These are phyloP conservation scores for Xylaria sp. DNA, from an alignment of 2,329 filamentous ascomycete genomes.

Conservation along the genomic window DNA sequence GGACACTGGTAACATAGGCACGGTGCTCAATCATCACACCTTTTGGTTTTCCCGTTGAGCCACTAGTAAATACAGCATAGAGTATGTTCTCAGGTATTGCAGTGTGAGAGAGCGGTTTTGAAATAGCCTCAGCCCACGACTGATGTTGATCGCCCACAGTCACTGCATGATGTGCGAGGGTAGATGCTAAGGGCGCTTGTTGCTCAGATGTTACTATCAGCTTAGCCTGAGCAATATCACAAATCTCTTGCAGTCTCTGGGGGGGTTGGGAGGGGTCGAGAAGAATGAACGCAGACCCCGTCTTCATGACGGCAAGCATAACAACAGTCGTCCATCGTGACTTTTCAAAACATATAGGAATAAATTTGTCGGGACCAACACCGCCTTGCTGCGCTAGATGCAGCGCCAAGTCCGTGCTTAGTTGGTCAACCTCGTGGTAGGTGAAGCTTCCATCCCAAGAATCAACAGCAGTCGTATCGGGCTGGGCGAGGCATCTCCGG, in stretches of 20 bases:
- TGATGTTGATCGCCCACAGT: conserved; percentile 6
- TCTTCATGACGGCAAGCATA: conserved; percentile 41
- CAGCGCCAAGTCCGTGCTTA: conserved; percentile 31
- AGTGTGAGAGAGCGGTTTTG: conserved; percentile 41
- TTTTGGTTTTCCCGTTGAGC: conserved; percentile 68
- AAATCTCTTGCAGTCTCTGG: conserved; percentile 14
- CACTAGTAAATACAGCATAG: conserved; percentile 61
- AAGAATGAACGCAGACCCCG: conserved; percentile 43
- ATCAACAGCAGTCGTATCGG: conserved; percentile 15
- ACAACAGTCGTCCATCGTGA: conserved; percentile 32
- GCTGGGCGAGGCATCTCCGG: conserved; percentile 18
- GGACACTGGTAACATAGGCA: conserved; percentile 66
- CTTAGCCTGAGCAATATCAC: not conserved
- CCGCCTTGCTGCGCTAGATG: conserved; percentile 4
- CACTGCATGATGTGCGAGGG: conserved; percentile 4
- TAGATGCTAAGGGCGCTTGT: not conserved
- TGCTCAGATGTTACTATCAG: conserved; percentile 13
- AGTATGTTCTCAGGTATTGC: not conserved
- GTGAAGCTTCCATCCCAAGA: conserved; percentile 34
- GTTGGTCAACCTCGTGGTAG: conserved; percentile 39
- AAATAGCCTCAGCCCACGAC: not conserved
- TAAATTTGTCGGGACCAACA: conserved; percentile 16
- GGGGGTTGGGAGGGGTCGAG: conserved; percentile 39
- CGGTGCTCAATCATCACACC: conserved; percentile 65
- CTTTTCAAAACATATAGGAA: conserved; percentile 32